Percentiles rank a stretch among this genome's conserved stretches.
These are phyloP conservation scores for Phytophthora nicotianae DNA, from an alignment of 352 stramenopile genomes.

Conservation along the genomic window DNA sequence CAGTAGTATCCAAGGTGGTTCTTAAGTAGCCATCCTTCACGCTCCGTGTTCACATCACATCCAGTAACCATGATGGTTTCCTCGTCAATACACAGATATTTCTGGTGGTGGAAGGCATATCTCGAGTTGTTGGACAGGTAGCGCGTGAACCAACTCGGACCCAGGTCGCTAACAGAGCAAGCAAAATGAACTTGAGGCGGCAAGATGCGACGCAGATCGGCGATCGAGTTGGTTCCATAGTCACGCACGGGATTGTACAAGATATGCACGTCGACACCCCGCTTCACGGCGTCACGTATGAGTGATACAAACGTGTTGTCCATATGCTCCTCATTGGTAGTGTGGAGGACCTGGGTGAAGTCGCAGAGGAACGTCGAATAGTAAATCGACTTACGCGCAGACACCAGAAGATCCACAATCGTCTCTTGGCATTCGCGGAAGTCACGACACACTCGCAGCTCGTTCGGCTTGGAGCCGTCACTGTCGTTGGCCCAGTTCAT, in stretches of 20 bases:
- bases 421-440: slow-evolving; percentile 69
- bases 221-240: slow-evolving; percentile 71
- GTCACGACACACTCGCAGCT: slow-evolving; percentile 51
- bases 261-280: slow-evolving; percentile 69
- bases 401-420: slow-evolving; percentile 64
- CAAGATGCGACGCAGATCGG: slow-evolving; percentile 50
- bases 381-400: slow-evolving; percentile 63
- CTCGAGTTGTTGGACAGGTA: slow-evolving; percentile 80
- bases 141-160: slow-evolving; percentile 48
- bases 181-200: slow-evolving; percentile 54
- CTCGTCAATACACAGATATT: slow-evolving; percentile 78
- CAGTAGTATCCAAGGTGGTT: slow-evolving; percentile 79
- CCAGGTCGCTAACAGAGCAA: slow-evolving; percentile 71
- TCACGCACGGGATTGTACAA: slow-evolving; percentile 78
- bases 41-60: slow-evolving; percentile 77
- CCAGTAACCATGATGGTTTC: slow-evolving; percentile 72
- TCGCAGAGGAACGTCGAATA: slow-evolving; percentile 87
- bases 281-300: slow-evolving; percentile 56
- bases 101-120: slow-evolving; percentile 86
- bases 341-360: slow-evolving; percentile 62
- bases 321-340: slow-evolving; percentile 29
- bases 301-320: slow-evolving; percentile 67
- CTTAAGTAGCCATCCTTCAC: slow-evolving; percentile 62
- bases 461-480: slow-evolving; percentile 16
- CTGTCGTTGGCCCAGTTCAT: slow-evolving; percentile 59